These are phyloP conservation scores for Heracleum sosnowskyi DNA, from an alignment of 129 eudicot species.

Conservation along the genomic window DNA sequence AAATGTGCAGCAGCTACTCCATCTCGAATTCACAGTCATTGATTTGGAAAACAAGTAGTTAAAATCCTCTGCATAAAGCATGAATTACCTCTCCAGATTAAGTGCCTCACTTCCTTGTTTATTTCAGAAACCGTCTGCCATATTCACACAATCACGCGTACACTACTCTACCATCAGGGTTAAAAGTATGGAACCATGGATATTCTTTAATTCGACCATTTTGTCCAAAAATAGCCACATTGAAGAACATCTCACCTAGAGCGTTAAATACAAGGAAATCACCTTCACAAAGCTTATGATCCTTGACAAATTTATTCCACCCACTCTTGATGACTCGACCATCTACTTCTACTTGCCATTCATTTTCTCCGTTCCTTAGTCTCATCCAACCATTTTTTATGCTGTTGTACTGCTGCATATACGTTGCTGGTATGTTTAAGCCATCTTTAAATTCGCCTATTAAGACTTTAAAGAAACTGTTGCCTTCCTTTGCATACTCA, in stretches of 20 bases:
- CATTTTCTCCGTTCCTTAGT: constrained; percentile 13
- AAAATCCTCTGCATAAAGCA: neutral
- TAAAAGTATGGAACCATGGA: constrained; percentile 10
- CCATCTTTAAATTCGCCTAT: constrained; percentile 4
- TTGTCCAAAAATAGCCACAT: constrained; percentile 7
- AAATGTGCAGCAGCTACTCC: neutral
- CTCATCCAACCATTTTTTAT: neutral
- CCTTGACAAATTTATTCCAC: constrained; percentile 11
- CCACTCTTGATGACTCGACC: constrained; percentile 9
- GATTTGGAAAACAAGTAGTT: neutral
- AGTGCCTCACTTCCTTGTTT: neutral
- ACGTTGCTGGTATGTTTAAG: neutral
- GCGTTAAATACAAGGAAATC: constrained; percentile 4
- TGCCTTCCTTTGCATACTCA: neutral
- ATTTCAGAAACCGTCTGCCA: neutral
- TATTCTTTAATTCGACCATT: constrained; percentile 10
- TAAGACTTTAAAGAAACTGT: constrained; percentile 11
- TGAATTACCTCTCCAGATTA: neutral
- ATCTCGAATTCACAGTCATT: neutral
- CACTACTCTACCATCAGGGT: constrained; percentile 9
- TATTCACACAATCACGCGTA: neutral
- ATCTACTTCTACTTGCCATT: constrained; percentile 7
- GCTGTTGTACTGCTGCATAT: neutral
- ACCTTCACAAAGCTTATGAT: constrained; percentile 10
- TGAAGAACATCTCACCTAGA: constrained; percentile 1